Base-by-base conservation (phyloP, 2,329 filamentous ascomycete species). In the Elsinoe fawcettii region DNA sequence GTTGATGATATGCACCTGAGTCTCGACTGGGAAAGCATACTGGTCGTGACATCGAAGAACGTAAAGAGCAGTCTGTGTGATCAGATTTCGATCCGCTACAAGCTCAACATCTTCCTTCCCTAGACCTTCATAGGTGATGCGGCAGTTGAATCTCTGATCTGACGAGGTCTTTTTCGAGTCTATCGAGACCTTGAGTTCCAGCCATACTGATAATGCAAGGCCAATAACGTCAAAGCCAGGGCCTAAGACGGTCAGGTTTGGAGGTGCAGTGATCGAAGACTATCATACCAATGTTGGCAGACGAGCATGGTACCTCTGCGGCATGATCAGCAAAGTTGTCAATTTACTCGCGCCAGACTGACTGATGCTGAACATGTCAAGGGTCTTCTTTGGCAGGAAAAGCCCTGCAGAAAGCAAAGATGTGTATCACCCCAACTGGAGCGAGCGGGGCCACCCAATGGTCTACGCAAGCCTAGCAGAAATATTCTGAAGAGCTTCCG, bases 191-290 rank as follows among this genome's bases (percentile, higher is more conserved):
- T 85, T 81, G 58, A 97, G 78, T 76, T 96, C 91, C 63, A 99
- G 87, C 76, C 92, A 95, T 72, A 96, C 85, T 63, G 90, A 95
- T 64, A 99, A 80, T 7, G 92, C 92, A 61, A 99, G 85, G 64
- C 93, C 90, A 71, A 97, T 96, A 66, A 96, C 92, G 77, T 99
- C 92, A 79, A 97, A 99, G 59, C 92, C 92, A 51, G 92, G 92
- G 64, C 90, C 72, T 72, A 61, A n/a, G 23, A 14, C 8, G n/a
- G 18, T 56, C 41, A 56, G 54, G 27, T 20, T 7, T 12, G 14
- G 2, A 2, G 9, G 25, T 22, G 37, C 60, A 60, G 27, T 34
- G 59, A 20, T 61, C 55, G 43, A 27, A 30, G 47, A 43, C 39
- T 12, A 34, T 37, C 62, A 59, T 69, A 76, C 79, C 92, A 69